phyloP scores from a whole-genome alignment of 139 green algal species.

The Asterochloris erici region DNA sequence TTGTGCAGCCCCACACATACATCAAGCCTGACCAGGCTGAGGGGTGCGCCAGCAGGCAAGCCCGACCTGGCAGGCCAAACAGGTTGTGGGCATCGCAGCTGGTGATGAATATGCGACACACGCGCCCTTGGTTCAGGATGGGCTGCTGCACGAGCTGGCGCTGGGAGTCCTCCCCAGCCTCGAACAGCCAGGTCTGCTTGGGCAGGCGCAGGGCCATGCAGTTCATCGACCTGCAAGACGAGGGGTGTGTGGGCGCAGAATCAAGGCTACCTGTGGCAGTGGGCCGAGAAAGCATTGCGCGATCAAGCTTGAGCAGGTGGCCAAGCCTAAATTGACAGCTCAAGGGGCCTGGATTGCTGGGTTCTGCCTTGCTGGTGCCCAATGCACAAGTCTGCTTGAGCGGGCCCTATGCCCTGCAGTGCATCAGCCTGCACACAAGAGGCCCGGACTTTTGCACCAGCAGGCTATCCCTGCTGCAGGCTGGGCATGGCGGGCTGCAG shows the following conservation, averaged over 20 bases:
- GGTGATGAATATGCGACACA: constrained; percentile 77
- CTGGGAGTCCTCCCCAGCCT: constrained; percentile 81
- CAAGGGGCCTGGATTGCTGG: not conserved
- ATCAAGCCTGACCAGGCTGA: not conserved
- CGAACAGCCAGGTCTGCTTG: constrained; percentile 73
- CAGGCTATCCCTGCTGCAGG: no score
- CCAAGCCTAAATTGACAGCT: not conserved
- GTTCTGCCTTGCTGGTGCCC: not conserved
- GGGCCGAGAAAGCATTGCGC: not conserved
- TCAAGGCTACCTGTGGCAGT: not conserved
- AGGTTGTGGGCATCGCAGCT: constrained; percentile 48
- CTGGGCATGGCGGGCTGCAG: no score
- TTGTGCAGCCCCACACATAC: not conserved
- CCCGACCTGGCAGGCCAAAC: constrained; percentile 37
- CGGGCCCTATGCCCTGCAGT: not conserved
- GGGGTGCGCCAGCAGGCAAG: not conserved
- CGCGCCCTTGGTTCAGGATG: constrained; percentile 49
- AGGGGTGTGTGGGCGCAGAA: not conserved
- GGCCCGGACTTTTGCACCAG: no score
- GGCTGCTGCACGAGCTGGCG: constrained; percentile 46
- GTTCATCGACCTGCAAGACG: not conserved
- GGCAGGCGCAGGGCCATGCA: constrained; percentile 35
- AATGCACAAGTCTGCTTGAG: not conserved
- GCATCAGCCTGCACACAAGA: not conserved
- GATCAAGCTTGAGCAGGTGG: not conserved